Base-by-base conservation (phyloP, 768 basidiomycete species). In the Rubroboletus satanas region DNA sequence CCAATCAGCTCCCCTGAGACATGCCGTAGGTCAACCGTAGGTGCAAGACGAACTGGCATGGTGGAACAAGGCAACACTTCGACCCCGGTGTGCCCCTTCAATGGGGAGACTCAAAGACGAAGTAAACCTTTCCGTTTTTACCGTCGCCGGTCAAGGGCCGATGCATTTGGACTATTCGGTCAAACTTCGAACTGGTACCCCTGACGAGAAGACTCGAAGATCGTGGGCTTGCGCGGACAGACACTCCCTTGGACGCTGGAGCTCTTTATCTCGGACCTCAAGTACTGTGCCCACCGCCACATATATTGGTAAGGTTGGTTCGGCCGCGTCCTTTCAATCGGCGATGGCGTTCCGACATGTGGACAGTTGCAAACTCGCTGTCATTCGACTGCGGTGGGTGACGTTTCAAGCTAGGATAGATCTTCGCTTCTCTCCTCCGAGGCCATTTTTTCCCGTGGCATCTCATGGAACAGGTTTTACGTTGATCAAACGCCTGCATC, bases 381-480 rank as follows among this genome's bases (percentile, higher is more conserved):
- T 52, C 49, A 53, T 32, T 38, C 48, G 14, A 14, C 47, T 37
- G 35, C 33, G 35, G 49, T 38, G 50, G 17, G 52, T 41, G 51
- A 26, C 51, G 52, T 54, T 41, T 54, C 51, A 15, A 28, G 37
- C 37, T 15, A 23, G 26, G 23, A 32, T 12, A 7, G 28, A 36
- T 36, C 12, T 52, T 32, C 15, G 29, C 51, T 39, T 53, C 50
- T 32, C 28, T 31, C 18, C 33, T 49, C 45, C 49, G 57, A 51
- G 32, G 49, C 33, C 18, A 41, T 33, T 38, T 48, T 32, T 44
- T 11, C n/a, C 26, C 17, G 31, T 49, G 15, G n/a, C 47, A 7
- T 26, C 29, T 6, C 12, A n/a, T 28, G 49, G 51, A 49, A 49
- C 43, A 33, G 51, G 32, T 49, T 45, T 31, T n/a, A 49, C 41